Conservation (phyloP, 1,284 basidiomycete genomes). For the Ganoderma resinaceum region DNA sequence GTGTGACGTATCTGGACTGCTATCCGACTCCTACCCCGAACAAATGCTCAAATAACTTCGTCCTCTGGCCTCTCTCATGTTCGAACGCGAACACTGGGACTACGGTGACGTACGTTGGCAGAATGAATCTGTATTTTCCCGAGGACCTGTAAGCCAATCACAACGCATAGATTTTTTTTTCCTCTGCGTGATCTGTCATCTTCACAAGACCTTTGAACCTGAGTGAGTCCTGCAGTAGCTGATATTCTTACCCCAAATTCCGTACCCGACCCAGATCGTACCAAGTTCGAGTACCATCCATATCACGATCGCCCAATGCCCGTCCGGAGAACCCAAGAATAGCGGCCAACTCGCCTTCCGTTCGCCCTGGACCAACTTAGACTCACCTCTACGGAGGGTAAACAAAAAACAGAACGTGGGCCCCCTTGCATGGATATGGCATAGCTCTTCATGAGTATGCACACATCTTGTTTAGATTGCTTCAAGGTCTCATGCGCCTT, state of each 20-base stretch:
- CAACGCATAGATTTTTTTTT: not conserved
- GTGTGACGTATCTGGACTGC: too few relatives aligned
- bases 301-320: not conserved
- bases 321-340: not conserved
- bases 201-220: not conserved
- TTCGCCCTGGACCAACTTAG: not conserved
- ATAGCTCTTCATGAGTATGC: not conserved
- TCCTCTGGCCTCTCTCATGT: too few relatives aligned
- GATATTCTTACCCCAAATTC: not conserved
- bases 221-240: not conserved
- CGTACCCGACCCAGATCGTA: too few relatives aligned
- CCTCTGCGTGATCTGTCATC: not conserved
- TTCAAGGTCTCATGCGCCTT: not conserved
- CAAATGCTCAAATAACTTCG: too few relatives aligned
- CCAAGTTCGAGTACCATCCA: not conserved
- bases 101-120: too few relatives aligned
- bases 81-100: too few relatives aligned
- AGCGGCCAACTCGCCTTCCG: not conserved
- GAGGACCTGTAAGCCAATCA: too few relatives aligned
- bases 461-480: not conserved
- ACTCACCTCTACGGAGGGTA: not conserved
- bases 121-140: too few relatives aligned
- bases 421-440: not conserved
- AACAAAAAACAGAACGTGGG: not conserved
- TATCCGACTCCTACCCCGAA: too few relatives aligned